These are phyloP conservation scores for Lachancea meyersii DNA, from an alignment of 805 yeast genomes.

Conservation along the genomic window DNA sequence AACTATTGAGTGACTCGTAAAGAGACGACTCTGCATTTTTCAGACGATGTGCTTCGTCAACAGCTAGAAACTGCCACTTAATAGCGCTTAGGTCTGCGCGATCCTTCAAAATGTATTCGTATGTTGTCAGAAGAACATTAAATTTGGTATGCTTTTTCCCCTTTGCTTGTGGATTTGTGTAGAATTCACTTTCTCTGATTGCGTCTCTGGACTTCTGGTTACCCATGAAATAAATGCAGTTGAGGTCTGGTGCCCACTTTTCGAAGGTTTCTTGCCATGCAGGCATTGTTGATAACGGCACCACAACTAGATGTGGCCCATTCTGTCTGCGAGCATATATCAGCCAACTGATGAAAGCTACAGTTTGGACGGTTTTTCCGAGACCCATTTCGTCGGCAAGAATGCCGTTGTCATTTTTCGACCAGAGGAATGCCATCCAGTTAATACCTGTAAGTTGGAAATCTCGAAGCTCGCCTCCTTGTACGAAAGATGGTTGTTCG, in stretches of 20 bases:
- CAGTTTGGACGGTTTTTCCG: conserved; percentile 97
- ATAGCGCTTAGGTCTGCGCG: conserved; percentile 70
- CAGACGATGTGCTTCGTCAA: conserved; percentile 96
- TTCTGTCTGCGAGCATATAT: conserved; percentile 92
- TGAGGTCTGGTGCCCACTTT: conserved; percentile 94
- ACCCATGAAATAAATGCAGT: conserved; percentile 89
- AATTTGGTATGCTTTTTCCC: conserved; percentile 67
- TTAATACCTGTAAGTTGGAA: conserved; percentile 96
- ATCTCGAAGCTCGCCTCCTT: conserved; percentile 88
- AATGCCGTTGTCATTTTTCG: conserved; percentile 94
- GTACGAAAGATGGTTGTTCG: conserved; percentile 82
- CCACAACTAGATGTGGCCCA: conserved; percentile 96
- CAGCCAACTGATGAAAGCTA: conserved; percentile 89
- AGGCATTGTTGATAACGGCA: conserved; percentile 91
- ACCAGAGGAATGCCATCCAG: conserved; percentile 99
- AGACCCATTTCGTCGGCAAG: conserved; percentile 98
- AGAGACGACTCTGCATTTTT: conserved; percentile 91
- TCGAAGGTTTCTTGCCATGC: conserved; percentile 99
- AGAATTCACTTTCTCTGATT: conserved; percentile 82
- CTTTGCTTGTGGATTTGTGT: conserved; percentile 44
- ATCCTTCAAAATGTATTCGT: conserved; percentile 93
- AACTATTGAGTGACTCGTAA: conserved; percentile 78
- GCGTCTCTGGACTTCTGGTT: conserved; percentile 78
- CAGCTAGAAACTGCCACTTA: conserved; percentile 95
- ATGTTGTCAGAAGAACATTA: conserved; percentile 88